Evolutionary conservation across 2,329 filamentous ascomycete genomes (phyloP), one percentile per base, ranked within the genome.

Genomic region (Colletotrichum camelliae): DNA sequence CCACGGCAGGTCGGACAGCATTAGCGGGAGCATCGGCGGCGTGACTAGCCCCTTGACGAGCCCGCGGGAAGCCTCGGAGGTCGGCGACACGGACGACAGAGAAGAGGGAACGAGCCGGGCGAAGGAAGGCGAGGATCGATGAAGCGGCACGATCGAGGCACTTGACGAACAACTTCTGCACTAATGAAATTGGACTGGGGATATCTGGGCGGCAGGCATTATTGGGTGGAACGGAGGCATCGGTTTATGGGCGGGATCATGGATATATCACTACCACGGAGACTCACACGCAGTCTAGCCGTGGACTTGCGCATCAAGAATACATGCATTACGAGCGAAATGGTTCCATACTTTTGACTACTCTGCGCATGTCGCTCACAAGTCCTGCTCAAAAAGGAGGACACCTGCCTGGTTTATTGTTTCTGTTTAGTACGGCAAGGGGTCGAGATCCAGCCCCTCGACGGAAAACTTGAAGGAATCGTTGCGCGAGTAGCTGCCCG

Each of bases 1-100:
- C 1, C 96, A 98, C 83, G 92, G 91, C 3, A 90, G 95, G 77
- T 93, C 95, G 66, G 95, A 98, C 82, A 98, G 96, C 84, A 91
- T 96, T 70, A 94, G 89, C 77, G 94, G 94, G 31, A 96, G 94
- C 83, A 93, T 96, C 77, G 91, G 89, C 8, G 91, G 89, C 10
- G 81, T 90, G 18, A 87, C 89, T 35, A 94, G 92, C 78, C 92
- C 93, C 16, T 84, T 96, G 48, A 90, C 90, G 4, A 94, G 91
- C 68, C 89, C 90, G 52, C 82, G 87, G 70, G 89, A 89, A 78
- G 82, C 86, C 33, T 81, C 82, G 7, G 74, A 76, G 37, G n/a
- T 27, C 16, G 72, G 61, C 24, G 72, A 64, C 13, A 29, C 33
- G 10, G 83, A 84, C 21, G 85, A 87, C 77, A 85, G 78, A 70